phyloP scores from a whole-genome alignment of 2,329 filamentous ascomycete genomes.

The Aspergillus candidus region DNA sequence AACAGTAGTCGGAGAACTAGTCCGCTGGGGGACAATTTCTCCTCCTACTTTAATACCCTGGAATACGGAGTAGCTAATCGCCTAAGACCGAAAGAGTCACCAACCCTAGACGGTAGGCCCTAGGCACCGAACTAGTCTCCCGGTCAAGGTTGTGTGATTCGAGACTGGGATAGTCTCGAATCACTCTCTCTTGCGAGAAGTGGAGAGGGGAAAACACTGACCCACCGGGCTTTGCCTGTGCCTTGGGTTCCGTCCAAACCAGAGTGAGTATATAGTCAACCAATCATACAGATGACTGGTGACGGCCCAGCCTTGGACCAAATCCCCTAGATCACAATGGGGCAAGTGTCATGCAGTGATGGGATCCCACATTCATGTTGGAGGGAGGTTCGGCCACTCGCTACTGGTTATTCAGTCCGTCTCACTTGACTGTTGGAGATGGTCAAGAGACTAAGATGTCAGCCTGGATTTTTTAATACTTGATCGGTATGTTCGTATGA shows the following conservation, averaged over 20 bases:
- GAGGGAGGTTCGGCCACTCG: background rate
- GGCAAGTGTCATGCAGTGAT: slow-evolving; percentile 14
- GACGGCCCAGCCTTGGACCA: slow-evolving; percentile 10
- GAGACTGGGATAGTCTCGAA: no score
- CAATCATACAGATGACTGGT: slow-evolving; percentile 8
- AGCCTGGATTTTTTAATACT: background rate
- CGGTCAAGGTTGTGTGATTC: slow-evolving; percentile 1
- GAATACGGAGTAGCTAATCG: background rate
- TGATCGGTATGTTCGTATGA: background rate
- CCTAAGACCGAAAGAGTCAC: background rate
- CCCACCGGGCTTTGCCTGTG: slow-evolving; percentile 13
- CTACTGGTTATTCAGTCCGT: no score
- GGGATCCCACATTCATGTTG: slow-evolving; percentile 10
- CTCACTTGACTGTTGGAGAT: no score
- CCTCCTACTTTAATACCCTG: no score
- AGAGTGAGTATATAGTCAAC: slow-evolving; percentile 12
- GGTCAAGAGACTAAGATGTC: no score
- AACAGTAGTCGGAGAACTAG: no score
- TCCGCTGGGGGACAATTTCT: no score
- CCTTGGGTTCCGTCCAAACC: slow-evolving; percentile 5
- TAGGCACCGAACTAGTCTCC: slow-evolving; percentile 2
- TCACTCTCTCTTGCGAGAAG: background rate
- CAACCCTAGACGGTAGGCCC: no score
- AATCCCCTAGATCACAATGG: slow-evolving; percentile 9
- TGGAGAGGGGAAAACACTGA: slow-evolving; percentile 9